A percentile compares a stretch with the other conserved stretches of the same genome.
Evolutionary conservation across 2,329 filamentous ascomycete species (phyloP).

Genomic region (Diaporthe vaccinii): DNA sequence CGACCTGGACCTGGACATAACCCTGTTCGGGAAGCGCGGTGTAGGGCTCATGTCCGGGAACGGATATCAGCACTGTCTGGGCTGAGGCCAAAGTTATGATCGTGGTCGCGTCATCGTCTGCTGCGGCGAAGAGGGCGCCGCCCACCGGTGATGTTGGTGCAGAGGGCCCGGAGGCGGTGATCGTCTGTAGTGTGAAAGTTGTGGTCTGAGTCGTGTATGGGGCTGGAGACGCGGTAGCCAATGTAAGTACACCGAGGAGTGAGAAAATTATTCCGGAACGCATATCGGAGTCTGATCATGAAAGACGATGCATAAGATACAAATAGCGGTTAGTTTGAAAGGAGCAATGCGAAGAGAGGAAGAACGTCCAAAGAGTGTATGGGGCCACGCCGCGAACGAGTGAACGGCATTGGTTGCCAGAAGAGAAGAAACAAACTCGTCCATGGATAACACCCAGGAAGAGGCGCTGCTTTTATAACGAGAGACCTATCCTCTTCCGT

Average conservation of each 20-base stretch:
- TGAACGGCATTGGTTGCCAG: not conserved
- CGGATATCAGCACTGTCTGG: not conserved
- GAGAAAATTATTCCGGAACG: not conserved
- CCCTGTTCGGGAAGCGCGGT: conserved; percentile 9
- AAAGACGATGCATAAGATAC: not conserved
- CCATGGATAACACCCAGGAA: not conserved
- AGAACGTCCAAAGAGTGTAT: not conserved
- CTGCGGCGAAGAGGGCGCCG: not conserved
- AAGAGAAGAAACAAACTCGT: not conserved
- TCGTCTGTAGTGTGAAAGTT: not conserved
- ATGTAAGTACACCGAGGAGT: not conserved
- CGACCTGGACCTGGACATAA: conserved; percentile 7
- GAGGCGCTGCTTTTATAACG: not conserved
- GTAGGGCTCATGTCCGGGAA: not conserved
- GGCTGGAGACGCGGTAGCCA: not conserved
- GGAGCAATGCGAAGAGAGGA: not conserved
- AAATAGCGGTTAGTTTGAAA: not conserved
- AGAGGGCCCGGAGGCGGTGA: not conserved
- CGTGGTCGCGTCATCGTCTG: not conserved
- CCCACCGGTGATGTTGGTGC: not conserved
- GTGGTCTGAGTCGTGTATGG: not conserved
- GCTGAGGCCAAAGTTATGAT: conserved; percentile 1
- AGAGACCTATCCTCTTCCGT: not conserved
- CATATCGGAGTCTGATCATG: not conserved
- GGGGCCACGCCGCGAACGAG: not conserved